phyloP scores from a whole-genome alignment of 192 early-diverging fungal species.

The Podila horticola region DNA sequence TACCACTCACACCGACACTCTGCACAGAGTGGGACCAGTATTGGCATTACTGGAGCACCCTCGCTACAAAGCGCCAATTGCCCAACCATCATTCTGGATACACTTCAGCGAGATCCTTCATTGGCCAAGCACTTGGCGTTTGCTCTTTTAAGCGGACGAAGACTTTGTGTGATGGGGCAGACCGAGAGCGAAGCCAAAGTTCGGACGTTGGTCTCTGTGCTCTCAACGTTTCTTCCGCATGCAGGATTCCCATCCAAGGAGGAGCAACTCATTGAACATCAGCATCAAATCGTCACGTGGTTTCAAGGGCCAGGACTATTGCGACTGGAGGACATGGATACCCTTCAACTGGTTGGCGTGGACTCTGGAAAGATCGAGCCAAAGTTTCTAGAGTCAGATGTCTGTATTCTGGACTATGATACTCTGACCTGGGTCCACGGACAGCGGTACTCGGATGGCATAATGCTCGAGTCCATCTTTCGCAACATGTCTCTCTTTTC shows the following conservation, averaged over 20 bases:
- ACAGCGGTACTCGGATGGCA: constrained; percentile 35
- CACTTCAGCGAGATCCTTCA: constrained; percentile 26
- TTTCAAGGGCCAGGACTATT: constrained; percentile 31
- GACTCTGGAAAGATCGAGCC: constrained; percentile 47
- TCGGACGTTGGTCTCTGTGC: constrained; percentile 17
- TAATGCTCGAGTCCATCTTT: constrained; percentile 35
- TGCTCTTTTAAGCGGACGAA: constrained; percentile 38
- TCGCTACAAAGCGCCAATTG: constrained; percentile 4
- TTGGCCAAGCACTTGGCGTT: constrained; percentile 36
- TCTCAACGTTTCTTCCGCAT: constrained; percentile 39
- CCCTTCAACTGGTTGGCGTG: constrained; percentile 19
- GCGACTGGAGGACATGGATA: constrained; percentile 39
- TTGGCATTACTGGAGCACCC: constrained; percentile 10
- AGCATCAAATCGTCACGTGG: constrained; percentile 36
- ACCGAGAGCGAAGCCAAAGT: constrained; percentile 40
- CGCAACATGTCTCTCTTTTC: constrained; percentile 32
- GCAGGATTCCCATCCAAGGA: constrained; percentile 38
- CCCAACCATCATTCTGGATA: constrained; percentile 33
- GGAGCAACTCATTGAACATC: constrained; percentile 47
- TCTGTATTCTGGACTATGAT: constrained; percentile 43
- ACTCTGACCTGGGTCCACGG: constrained; percentile 40
- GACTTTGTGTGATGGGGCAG: constrained; percentile 39
- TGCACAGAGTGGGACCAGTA: constrained; percentile 32
- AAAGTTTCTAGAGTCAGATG: constrained; percentile 31
- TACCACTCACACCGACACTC: constrained; percentile 24